A percentile compares a stretch with the other conserved stretches of the same genome.
Conservation (phyloP, 2,329 filamentous ascomycete species). For the Neofusicoccum cordaticola region DNA sequence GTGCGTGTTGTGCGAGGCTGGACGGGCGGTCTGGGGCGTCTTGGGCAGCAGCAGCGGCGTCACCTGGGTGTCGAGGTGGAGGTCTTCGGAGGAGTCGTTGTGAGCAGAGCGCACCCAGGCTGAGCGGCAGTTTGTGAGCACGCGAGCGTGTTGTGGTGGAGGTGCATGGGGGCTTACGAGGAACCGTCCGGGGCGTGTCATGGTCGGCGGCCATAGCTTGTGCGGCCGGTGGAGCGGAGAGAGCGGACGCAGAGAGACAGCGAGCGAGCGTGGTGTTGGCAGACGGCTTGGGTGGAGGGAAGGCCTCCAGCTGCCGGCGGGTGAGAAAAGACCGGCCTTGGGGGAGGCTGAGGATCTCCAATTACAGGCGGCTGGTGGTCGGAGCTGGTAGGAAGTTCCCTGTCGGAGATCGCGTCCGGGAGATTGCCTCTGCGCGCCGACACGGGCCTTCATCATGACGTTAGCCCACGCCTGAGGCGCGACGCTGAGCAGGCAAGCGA, state of each 20-base stretch:
- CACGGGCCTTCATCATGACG: slow-evolving; percentile 4
- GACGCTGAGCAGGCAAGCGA: not conserved
- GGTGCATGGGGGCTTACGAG: slow-evolving; percentile 11
- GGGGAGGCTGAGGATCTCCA: slow-evolving; percentile 14
- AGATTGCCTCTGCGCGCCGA: slow-evolving; percentile 1
- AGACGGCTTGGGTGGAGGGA: not conserved
- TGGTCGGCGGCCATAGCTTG: slow-evolving; percentile 9
- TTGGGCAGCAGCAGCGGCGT: slow-evolving; percentile 18
- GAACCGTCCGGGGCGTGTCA: slow-evolving; percentile 8
- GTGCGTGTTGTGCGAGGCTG: slow-evolving; percentile 37
- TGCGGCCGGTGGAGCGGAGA: not conserved
- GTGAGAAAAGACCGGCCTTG: slow-evolving; percentile 9
- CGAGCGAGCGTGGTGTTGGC: not conserved
- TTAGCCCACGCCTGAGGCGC: slow-evolving; percentile 19
- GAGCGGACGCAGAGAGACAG: slow-evolving; percentile 3
- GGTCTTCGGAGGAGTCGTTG: slow-evolving; percentile 25
- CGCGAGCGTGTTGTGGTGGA: not conserved
- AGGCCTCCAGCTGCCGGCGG: slow-evolving; percentile 9
- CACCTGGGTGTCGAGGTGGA: slow-evolving; percentile 5
- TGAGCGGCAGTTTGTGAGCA: slow-evolving; percentile 13
- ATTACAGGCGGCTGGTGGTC: slow-evolving; percentile 12
- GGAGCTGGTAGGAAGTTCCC: slow-evolving; percentile 12
- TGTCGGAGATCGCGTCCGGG: slow-evolving; percentile 13
- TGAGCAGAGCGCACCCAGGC: slow-evolving; percentile 39
- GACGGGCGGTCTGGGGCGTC: slow-evolving; percentile 32